Conservation (phyloP, 1,284 basidiomycete genomes). For the Spongiforma sp. region DNA sequence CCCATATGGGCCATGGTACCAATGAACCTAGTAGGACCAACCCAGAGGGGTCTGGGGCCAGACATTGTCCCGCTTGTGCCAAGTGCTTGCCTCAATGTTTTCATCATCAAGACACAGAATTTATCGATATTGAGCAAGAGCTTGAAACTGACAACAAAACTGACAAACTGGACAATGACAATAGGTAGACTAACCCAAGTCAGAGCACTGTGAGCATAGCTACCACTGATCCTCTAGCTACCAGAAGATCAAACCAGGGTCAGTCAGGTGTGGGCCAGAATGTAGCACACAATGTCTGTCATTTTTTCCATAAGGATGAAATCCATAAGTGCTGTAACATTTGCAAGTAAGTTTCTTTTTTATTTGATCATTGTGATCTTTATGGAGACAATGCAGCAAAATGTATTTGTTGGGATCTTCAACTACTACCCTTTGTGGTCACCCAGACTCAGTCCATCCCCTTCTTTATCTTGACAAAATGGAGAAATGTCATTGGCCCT, state of each 20-base stretch:
- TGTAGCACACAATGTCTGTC: neutral
- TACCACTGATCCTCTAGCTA: neutral
- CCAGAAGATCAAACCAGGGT: neutral
- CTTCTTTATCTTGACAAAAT: neutral
- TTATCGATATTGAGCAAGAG: neutral
- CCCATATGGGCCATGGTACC: no score
- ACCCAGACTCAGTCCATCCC: neutral
- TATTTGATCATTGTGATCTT: neutral
- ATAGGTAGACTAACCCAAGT: neutral
- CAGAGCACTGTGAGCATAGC: neutral
- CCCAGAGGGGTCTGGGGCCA: neutral
- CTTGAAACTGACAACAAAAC: neutral
- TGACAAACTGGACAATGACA: neutral
- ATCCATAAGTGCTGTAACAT: neutral
- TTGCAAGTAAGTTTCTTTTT: neutral
- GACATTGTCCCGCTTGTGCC: neutral
- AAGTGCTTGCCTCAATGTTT: neutral
- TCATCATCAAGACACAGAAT: neutral
- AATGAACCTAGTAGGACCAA: neutral
- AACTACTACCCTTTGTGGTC: neutral
- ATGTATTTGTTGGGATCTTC: neutral
- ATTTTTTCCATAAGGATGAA: neutral
- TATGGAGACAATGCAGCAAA: neutral
- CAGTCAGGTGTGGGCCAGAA: neutral
- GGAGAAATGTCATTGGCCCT: neutral